A percentile compares a stretch with the other conserved stretches of the same genome.
Conservation (phyloP, 257 asterid genomes). For the Penstemon eatonii region DNA sequence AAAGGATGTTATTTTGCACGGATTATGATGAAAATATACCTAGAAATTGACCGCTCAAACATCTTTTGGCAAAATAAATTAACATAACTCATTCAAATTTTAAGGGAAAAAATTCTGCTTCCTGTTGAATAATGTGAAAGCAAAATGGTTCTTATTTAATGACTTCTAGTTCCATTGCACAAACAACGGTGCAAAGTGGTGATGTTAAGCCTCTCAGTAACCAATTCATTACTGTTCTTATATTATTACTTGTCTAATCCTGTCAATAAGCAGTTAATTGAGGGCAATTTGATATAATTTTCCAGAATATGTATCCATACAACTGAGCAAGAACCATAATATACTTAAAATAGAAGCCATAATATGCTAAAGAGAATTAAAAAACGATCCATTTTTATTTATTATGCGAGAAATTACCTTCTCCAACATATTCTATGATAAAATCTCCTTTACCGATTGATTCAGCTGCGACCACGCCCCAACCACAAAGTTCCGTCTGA, state of each 20-base stretch:
- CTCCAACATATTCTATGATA: slow-evolving; percentile 88
- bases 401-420: slow-evolving; percentile 56
- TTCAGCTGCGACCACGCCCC: slow-evolving; percentile 96
- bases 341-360: slow-evolving; percentile 17
- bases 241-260: slow-evolving; percentile 4
- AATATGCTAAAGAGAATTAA: slow-evolving; percentile 17
- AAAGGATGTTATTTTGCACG: background rate
- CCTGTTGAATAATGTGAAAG: background rate
- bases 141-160: too few relatives aligned
- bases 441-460: slow-evolving; percentile 71
- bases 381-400: slow-evolving; percentile 19
- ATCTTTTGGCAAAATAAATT: slow-evolving; percentile 4
- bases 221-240: background rate
- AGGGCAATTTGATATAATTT: too few relatives aligned
- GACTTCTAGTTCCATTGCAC: too few relatives aligned
- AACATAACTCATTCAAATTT: background rate
- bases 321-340: slow-evolving; percentile 26
- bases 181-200: too few relatives aligned
- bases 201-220: background rate
- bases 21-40: slow-evolving; percentile 6
- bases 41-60: background rate
- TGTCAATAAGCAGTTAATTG: background rate
- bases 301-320: background rate
- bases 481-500: slow-evolving; percentile 92
- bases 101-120: slow-evolving; percentile 1